These are phyloP conservation scores for Coniella vitis DNA, from an alignment of 2,329 filamentous ascomycete genomes.

Conservation along the genomic window DNA sequence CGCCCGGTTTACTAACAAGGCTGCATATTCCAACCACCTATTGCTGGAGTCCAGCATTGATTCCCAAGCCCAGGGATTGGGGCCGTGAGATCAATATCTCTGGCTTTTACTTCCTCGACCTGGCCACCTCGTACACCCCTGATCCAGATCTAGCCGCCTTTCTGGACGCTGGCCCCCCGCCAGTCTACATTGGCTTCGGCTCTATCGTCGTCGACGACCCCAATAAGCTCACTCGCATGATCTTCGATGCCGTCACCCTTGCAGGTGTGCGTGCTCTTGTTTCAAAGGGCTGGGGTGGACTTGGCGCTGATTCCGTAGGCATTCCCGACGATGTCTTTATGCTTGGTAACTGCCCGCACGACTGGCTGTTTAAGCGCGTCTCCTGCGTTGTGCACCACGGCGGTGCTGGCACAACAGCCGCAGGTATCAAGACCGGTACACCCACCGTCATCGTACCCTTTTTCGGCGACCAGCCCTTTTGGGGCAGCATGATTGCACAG, in stretches of 20 bases:
- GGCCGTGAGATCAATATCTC: constrained; percentile 62
- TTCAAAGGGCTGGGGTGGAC: constrained; percentile 82
- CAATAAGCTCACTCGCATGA: constrained; percentile 59
- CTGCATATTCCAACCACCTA: constrained; percentile 81
- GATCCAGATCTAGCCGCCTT: constrained; percentile 59
- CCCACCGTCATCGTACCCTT: constrained; percentile 82
- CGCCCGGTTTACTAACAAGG: constrained; percentile 69
- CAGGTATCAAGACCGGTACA: constrained; percentile 72
- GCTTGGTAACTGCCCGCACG: constrained; percentile 79
- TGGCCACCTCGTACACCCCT: constrained; percentile 60
- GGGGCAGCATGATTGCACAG: constrained; percentile 68
- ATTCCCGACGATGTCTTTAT: constrained; percentile 75
- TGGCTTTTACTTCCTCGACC: constrained; percentile 69
- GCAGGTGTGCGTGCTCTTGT: constrained; percentile 71
- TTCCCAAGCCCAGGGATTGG: constrained; percentile 59
- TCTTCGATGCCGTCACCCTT: constrained; percentile 63
- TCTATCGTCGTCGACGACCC: constrained; percentile 77
- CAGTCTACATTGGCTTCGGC: constrained; percentile 77
- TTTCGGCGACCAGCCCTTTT: constrained; percentile 80
- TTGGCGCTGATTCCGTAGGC: constrained; percentile 63
- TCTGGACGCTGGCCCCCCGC: constrained; percentile 60
- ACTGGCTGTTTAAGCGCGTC: constrained; percentile 80
- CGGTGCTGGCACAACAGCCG: constrained; percentile 80
- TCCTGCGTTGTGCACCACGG: constrained; percentile 82
- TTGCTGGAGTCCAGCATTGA: constrained; percentile 79